These are phyloP conservation scores for Lactuca saligna DNA, from an alignment of 129 eudicot species.

Conservation along the genomic window DNA sequence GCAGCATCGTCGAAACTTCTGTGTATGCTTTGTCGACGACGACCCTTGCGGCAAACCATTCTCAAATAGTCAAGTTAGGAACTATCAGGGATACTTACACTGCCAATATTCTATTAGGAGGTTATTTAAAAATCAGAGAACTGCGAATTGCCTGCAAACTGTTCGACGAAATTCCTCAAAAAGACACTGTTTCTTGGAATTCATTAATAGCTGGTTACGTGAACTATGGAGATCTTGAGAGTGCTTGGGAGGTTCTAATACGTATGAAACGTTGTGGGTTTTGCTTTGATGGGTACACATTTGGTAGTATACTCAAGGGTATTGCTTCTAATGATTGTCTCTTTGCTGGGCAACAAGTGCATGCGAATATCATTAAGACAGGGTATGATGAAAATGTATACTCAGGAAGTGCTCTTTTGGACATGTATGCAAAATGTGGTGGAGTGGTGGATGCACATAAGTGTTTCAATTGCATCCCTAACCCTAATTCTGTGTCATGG, in stretches of 20 bases:
- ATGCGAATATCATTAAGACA: conserved; percentile 51
- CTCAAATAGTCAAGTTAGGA: conserved; percentile 50
- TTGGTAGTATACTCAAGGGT: conserved; percentile 87
- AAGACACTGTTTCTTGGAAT: conserved; percentile 84
- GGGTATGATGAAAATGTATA: conserved; percentile 60
- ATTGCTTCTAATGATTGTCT: conserved; percentile 40
- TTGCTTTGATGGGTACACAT: conserved; percentile 58
- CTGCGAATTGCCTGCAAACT: conserved; percentile 49
- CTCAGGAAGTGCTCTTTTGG: conserved; percentile 80
- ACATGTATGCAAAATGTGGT: conserved; percentile 84
- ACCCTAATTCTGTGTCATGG: conserved; percentile 71
- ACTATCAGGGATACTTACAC: conserved; percentile 50
- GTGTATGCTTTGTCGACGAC: conserved; percentile 10
- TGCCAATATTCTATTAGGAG: conserved; percentile 53
- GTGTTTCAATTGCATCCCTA: conserved; percentile 54
- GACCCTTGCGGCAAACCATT: conserved; percentile 45
- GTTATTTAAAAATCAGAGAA: conserved; percentile 52
- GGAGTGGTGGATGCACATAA: conserved; percentile 60
- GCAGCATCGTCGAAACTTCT: conserved; percentile 10
- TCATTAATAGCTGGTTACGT: conserved; percentile 66
- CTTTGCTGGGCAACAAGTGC: conserved; percentile 61
- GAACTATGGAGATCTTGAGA: conserved; percentile 42
- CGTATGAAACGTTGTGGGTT: conserved; percentile 58
- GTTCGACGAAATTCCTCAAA: conserved; percentile 79
- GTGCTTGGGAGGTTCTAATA: conserved; percentile 56